phyloP scores from a whole-genome alignment of 2,329 filamentous ascomycete species.

The Mycogone perniciosa region DNA sequence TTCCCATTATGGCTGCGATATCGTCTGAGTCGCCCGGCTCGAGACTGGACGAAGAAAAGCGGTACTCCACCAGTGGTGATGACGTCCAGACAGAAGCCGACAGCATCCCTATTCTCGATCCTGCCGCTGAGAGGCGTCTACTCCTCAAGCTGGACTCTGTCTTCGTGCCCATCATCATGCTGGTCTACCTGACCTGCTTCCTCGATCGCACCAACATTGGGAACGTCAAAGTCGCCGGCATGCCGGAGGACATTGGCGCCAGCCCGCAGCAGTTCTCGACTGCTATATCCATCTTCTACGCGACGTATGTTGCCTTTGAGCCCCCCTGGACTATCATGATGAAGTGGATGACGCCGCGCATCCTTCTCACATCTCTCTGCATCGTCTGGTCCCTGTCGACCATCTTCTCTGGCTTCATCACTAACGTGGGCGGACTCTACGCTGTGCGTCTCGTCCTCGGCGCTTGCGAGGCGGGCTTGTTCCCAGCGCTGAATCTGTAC shows the following conservation, averaged over 20 bases:
- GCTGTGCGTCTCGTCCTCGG: constrained; percentile 21
- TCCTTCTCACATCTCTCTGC: constrained; percentile 23
- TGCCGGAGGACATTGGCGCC: constrained; percentile 28
- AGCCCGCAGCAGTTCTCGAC: constrained; percentile 26
- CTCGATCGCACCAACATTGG: constrained; percentile 49
- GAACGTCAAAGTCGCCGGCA: constrained; percentile 28
- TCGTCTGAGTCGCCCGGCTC: too few species aligned
- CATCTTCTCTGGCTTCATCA: constrained; percentile 25
- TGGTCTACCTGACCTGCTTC: constrained; percentile 49
- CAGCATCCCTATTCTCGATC: constrained; percentile 21
- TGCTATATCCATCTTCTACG: constrained; percentile 28
- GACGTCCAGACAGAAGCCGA: background rate
- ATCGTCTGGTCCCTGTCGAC: constrained; percentile 24
- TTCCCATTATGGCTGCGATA: too few species aligned
- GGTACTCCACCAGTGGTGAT: background rate
- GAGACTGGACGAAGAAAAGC: background rate
- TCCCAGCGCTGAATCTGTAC: constrained; percentile 22
- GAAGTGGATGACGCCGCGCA: constrained; percentile 27
- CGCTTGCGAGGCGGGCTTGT: constrained; percentile 21
- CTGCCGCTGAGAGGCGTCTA: constrained; percentile 23
- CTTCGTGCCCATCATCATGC: constrained; percentile 42
- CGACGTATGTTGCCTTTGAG: constrained; percentile 27
- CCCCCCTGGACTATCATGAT: constrained; percentile 27
- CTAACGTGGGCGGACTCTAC: constrained; percentile 22
- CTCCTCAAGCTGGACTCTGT: constrained; percentile 27